A percentile compares a stretch with the other conserved stretches of the same genome.
Conservation (phyloP, 768 basidiomycete species). For the Macrocybe gigantea region DNA sequence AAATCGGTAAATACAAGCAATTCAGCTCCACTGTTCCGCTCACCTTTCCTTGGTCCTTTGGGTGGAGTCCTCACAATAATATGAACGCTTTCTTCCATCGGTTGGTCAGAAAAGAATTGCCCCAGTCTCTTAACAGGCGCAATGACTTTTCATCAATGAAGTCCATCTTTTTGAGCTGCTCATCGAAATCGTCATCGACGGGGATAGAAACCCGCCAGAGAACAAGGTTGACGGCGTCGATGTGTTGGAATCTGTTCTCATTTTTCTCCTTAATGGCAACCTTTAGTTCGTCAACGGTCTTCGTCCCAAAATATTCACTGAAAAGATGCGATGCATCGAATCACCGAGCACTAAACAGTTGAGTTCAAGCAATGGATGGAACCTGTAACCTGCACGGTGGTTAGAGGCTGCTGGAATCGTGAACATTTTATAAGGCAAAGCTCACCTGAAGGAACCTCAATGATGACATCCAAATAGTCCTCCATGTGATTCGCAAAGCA, state of each 20-base stretch:
- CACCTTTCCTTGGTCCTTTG: no score
- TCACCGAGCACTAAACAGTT: constrained; percentile 1
- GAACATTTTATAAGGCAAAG: no score
- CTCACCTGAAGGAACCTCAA: no score
- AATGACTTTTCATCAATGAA: background rate
- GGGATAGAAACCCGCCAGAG: background rate
- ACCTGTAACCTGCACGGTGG: background rate
- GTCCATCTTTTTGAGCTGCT: background rate
- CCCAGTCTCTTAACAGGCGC: no score
- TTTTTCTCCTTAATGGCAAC: background rate
- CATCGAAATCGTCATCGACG: background rate
- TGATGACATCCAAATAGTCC: no score
- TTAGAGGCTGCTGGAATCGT: no score
- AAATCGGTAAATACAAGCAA: background rate
- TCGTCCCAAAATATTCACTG: background rate
- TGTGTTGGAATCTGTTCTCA: background rate
- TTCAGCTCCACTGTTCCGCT: no score
- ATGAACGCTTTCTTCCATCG: no score
- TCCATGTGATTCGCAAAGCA: no score
- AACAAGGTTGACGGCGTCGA: background rate
- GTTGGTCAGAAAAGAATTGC: no score
- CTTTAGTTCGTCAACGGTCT: background rate
- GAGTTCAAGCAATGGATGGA: constrained; percentile 1
- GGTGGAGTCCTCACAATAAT: no score
- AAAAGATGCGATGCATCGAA: background rate